Base-by-base conservation (phyloP, 148 eudicot genomes). In the Rhododendron williamsianum region DNA sequence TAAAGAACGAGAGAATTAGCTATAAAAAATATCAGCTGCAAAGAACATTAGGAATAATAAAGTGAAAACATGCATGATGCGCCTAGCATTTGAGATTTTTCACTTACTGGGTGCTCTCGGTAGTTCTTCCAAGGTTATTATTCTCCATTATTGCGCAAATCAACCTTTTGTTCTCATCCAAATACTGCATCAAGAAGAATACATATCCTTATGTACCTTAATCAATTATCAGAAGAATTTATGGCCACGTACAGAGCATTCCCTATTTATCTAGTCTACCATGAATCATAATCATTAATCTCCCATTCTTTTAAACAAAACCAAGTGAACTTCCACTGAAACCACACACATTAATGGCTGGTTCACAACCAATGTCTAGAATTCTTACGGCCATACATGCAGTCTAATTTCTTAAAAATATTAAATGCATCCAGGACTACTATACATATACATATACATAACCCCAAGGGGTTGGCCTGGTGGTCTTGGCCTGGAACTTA, bases 121-220 rank as follows among this genome's bases (percentile, higher is more conserved):
- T 81, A 63, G 90, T 77, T 85, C 92, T 95, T 19, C 98, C 98
- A 87, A 87, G 86, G 60, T 93, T 95, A 84, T 94, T 96, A 87
- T 87, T 83, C 69, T 95, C 98, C 93, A 95, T 78, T 74, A 95
- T 93, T 1, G 98, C 96, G 91, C 93, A 52, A 83, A 95, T 95
- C 92, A 95, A 78, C 86, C 91, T 92, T 89, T 91, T 93, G 91
- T 95, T 95, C 84, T 95, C 98, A 80, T 95, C 98, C 92, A 95
- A 84, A 69, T 82, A 94, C 98, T 94, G 91, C 93, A 91, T 84
- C 87, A 87, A 78, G 48, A 33, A 83, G 2, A 80, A 79, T 60
- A 15, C n/a, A 0, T 19, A 30, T 51, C 21, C n/a, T 77, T n/a
- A 48, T 1, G 4, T 9, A n/a, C 8, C 4, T 18, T 30, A 30